phyloP scores from a whole-genome alignment of 495 filamentous ascomycete species.

The Tetracladium marchalianum region DNA sequence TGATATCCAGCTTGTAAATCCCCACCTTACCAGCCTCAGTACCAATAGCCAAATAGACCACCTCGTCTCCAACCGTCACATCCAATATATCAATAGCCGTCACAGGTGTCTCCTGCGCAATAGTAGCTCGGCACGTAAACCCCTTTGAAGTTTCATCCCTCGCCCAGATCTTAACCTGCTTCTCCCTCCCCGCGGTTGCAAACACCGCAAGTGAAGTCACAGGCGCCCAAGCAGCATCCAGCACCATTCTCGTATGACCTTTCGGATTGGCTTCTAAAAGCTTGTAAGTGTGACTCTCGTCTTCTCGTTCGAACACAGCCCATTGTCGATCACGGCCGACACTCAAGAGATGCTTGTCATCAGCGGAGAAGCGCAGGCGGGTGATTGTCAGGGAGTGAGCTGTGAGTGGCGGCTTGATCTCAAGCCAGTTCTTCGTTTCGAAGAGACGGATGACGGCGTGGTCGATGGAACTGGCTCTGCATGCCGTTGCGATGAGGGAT shows the following conservation, averaged over 20 bases:
- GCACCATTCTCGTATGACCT: constrained; percentile 83
- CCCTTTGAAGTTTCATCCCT: constrained; percentile 21
- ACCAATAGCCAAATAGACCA: constrained; percentile 51
- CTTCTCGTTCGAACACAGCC: constrained; percentile 53
- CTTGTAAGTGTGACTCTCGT: constrained; percentile 34
- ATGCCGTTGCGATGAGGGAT: constrained; percentile 77
- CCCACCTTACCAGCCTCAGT: constrained; percentile 45
- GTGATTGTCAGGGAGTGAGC: constrained; percentile 82
- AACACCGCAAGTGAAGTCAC: constrained; percentile 38
- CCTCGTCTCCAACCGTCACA: constrained; percentile 1
- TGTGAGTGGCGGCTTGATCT: constrained; percentile 69
- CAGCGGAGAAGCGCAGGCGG: constrained; percentile 62
- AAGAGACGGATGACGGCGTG: constrained; percentile 92
- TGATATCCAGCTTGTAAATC: constrained; percentile 28
- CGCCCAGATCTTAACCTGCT: constrained; percentile 71
- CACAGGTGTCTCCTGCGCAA: constrained; percentile 49
- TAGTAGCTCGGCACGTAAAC: constrained; percentile 39
- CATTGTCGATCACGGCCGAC: constrained; percentile 89
- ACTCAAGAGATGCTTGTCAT: constrained; percentile 69
- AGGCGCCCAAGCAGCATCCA: constrained; percentile 76
- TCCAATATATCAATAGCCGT: constrained; percentile 66
- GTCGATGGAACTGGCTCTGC: constrained; percentile 81
- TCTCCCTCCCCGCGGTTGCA: constrained; percentile 83
- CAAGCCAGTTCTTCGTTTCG: constrained; percentile 75
- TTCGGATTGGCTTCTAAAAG: constrained; percentile 59